phyloP scores from a whole-genome alignment of 2,329 filamentous ascomycete species.

The Capronia americana region DNA sequence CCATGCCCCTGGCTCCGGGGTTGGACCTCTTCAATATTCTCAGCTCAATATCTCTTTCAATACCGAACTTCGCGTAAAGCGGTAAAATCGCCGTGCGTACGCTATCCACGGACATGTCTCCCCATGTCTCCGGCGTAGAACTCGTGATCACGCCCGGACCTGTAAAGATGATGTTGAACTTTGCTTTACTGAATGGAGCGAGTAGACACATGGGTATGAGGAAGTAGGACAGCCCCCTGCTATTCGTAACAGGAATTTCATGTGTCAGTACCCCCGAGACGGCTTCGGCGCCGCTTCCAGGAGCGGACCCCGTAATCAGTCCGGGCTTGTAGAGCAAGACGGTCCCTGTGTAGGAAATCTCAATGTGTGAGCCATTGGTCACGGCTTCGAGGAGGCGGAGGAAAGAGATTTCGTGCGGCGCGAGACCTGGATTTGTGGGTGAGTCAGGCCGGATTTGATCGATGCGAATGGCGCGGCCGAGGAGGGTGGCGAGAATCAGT shows the following conservation, averaged over 20 bases:
- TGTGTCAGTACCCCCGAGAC: conserved; percentile 78
- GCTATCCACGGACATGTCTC: conserved; percentile 89
- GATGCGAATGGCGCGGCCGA: conserved; percentile 86
- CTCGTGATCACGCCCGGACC: conserved; percentile 93
- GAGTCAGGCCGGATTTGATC: conserved; percentile 91
- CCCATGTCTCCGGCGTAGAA: conserved; percentile 69
- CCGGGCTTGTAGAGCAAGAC: conserved; percentile 91
- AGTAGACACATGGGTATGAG: conserved; percentile 86
- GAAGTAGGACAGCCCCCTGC: conserved; percentile 87
- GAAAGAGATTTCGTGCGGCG: conserved; percentile 92
- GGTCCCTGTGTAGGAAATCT: conserved; percentile 95
- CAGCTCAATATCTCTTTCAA: conserved; percentile 83
- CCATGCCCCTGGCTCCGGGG: conserved; percentile 73
- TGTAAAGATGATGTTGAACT: conserved; percentile 86
- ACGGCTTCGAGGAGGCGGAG: conserved; percentile 91
- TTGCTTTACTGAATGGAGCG: conserved; percentile 89
- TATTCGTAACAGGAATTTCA: conserved; percentile 76
- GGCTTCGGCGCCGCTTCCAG: conserved; percentile 71
- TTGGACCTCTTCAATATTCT: conserved; percentile 81
- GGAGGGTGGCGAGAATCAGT: conserved; percentile 87
- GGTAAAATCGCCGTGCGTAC: conserved; percentile 93
- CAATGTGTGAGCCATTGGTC: conserved; percentile 93
- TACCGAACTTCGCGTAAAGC: conserved; percentile 87
- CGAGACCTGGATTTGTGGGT: conserved; percentile 84
- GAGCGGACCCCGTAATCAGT: conserved; percentile 82